These are phyloP conservation scores for Mortierella sp. DNA, from an alignment of 371 early-diverging fungal species.

Conservation along the genomic window DNA sequence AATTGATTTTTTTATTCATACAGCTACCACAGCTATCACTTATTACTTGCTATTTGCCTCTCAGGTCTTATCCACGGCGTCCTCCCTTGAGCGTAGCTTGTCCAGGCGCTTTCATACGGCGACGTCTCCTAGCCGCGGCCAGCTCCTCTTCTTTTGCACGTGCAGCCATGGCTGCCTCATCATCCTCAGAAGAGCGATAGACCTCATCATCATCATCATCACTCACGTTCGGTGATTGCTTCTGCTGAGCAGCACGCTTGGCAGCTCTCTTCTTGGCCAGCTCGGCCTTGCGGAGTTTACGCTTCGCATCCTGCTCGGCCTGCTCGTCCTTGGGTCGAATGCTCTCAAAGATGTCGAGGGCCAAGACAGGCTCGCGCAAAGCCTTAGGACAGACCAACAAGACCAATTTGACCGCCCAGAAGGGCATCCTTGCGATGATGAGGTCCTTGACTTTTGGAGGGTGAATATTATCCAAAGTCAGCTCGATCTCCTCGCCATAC, in stretches of 20 bases:
- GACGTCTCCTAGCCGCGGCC: slow-evolving; percentile 52
- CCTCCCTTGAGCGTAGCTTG: slow-evolving; percentile 53
- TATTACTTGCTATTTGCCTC: too few relatives aligned
- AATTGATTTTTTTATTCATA: too few relatives aligned
- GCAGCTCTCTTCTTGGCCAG: slow-evolving; percentile 50
- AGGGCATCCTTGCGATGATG: slow-evolving; percentile 41
- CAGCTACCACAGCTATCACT: too few relatives aligned
- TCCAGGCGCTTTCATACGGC: slow-evolving; percentile 54
- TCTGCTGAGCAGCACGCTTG: slow-evolving; percentile 41
- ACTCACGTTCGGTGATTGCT: slow-evolving; percentile 36
- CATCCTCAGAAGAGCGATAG: slow-evolving; percentile 19
- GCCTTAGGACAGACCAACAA: slow-evolving; percentile 34
- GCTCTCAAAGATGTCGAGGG: slow-evolving; percentile 46
- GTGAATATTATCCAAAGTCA: slow-evolving; percentile 49
- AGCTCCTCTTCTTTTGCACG: slow-evolving; percentile 48
- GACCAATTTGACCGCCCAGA: slow-evolving; percentile 39
- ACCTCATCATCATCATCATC: slow-evolving; percentile 34
- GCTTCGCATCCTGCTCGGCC: slow-evolving; percentile 36
- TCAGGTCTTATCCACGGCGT: slow-evolving; percentile 33
- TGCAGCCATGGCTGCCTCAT: slow-evolving; percentile 31
- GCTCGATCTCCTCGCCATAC: slow-evolving; percentile 51
- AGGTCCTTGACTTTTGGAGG: slow-evolving; percentile 32
- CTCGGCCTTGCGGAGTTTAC: slow-evolving; percentile 44
- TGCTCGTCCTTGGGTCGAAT: slow-evolving; percentile 35
- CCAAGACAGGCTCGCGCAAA: slow-evolving; percentile 29